Percentiles rank a stretch among this genome's conserved stretches.
Evolutionary conservation across 2,329 filamentous ascomycete species (phyloP).

Genomic region (Balansia obtecta): DNA sequence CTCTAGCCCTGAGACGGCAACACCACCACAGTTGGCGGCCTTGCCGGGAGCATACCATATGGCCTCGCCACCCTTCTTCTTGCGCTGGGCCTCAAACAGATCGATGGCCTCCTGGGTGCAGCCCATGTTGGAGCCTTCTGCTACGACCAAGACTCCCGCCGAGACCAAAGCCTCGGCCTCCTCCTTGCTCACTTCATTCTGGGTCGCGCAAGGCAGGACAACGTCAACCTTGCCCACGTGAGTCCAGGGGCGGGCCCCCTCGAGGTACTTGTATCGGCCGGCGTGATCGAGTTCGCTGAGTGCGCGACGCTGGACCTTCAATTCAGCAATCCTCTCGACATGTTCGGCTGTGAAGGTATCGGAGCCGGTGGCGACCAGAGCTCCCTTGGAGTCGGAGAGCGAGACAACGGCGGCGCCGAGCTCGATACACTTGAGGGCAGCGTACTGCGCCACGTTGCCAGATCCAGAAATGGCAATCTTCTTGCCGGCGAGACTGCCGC

Average conservation of each 20-base stretch:
- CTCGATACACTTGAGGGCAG: slow-evolving; percentile 91
- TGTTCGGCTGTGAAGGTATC: slow-evolving; percentile 64
- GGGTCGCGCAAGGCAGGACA: slow-evolving; percentile 83
- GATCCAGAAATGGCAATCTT: slow-evolving; percentile 91
- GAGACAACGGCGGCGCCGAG: slow-evolving; percentile 88
- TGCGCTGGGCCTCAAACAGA: slow-evolving; percentile 71
- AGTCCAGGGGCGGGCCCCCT: slow-evolving; percentile 79
- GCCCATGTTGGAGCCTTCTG: slow-evolving; percentile 98
- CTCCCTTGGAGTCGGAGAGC: slow-evolving; percentile 83
- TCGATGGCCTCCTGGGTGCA: slow-evolving; percentile 94
- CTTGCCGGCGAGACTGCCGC: slow-evolving; percentile 81
- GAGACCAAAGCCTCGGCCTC: slow-evolving; percentile 75
- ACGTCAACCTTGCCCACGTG: slow-evolving; percentile 85
- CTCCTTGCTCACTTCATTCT: slow-evolving; percentile 92
- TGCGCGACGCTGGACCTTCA: slow-evolving; percentile 80
- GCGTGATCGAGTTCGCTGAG: slow-evolving; percentile 58
- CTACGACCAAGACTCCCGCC: slow-evolving; percentile 70
- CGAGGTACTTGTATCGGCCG: slow-evolving; percentile 71
- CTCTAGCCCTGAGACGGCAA: slow-evolving; percentile 92
- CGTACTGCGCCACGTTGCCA: slow-evolving; percentile 96
- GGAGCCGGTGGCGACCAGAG: slow-evolving; percentile 60
- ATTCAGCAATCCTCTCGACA: slow-evolving; percentile 62
- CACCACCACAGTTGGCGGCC: slow-evolving; percentile 94
- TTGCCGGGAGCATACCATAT: slow-evolving; percentile 97
- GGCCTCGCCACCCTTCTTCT: slow-evolving; percentile 51